Evolutionary conservation across 2,329 filamentous ascomycete species (phyloP).

Genomic region (Rosellinia necatrix): DNA sequence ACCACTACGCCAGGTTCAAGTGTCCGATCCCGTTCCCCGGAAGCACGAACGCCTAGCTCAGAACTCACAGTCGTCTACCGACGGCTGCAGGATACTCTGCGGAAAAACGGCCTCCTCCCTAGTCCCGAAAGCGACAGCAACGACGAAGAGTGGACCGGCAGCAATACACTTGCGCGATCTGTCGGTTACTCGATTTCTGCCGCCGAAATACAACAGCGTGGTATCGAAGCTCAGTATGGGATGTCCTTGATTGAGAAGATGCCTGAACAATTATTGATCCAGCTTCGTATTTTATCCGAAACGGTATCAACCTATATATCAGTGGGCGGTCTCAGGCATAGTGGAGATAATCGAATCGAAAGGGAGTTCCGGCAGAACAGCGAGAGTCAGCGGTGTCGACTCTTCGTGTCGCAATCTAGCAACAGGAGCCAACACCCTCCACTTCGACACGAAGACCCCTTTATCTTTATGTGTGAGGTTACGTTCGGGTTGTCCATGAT

Average conservation of each 20-base stretch:
- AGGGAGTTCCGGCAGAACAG: slow-evolving; percentile 70
- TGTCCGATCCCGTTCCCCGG: slow-evolving; percentile 41
- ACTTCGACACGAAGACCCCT: slow-evolving; percentile 71
- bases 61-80: slow-evolving; percentile 66
- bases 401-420: slow-evolving; percentile 68
- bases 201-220: slow-evolving; percentile 89
- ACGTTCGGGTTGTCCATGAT: slow-evolving; percentile 71
- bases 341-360: slow-evolving; percentile 64
- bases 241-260: slow-evolving; percentile 82
- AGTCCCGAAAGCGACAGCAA: slow-evolving; percentile 28
- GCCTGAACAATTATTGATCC: slow-evolving; percentile 80
- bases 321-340: slow-evolving; percentile 69
- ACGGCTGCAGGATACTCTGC: slow-evolving; percentile 62
- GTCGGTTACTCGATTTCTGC: slow-evolving; percentile 87
- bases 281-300: slow-evolving; percentile 86
- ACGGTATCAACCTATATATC: slow-evolving; percentile 85
- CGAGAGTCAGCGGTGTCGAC: slow-evolving; percentile 73
- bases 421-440: slow-evolving; percentile 54
- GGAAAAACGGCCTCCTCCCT: slow-evolving; percentile 54
- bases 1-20: slow-evolving; percentile 44
- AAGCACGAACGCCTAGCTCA: slow-evolving; percentile 45
- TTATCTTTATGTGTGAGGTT: slow-evolving; percentile 81
- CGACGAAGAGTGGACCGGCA: slow-evolving; percentile 56
- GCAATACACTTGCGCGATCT: slow-evolving; percentile 65
- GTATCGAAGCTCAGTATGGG: slow-evolving; percentile 73